A percentile compares a stretch with the other conserved stretches of the same genome.
phyloP scores from a whole-genome alignment of 345 rosid genomes.

The Aethionema arabicum region DNA sequence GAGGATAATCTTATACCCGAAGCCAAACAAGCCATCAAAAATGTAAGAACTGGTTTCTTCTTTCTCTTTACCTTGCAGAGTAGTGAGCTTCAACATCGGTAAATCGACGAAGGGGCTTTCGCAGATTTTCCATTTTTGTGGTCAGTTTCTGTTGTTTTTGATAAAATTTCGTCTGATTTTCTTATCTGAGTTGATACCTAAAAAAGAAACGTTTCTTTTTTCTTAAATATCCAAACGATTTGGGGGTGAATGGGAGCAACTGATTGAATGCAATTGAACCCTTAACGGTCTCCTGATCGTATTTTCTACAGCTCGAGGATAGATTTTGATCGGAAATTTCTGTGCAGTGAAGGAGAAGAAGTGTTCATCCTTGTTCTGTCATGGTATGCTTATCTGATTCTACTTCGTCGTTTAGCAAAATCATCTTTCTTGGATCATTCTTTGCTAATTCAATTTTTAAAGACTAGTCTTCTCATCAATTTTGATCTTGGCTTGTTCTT shows the following conservation, averaged over 20 bases:
- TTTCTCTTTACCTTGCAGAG: not conserved
- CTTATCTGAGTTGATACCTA: not conserved
- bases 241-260: not conserved
- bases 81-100: constrained; percentile 6
- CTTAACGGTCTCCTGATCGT: not conserved
- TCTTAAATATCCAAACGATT: not conserved
- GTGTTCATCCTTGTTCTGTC: constrained; percentile 24
- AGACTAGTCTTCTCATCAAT: not conserved
- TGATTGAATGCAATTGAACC: not conserved
- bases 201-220: not conserved
- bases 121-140: constrained; percentile 12
- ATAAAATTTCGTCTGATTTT: constrained; percentile 7
- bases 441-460: not conserved
- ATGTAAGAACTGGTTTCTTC: not conserved
- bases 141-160: constrained; percentile 22
- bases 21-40: constrained; percentile 24
- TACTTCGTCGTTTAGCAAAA: not conserved
- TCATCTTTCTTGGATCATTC: constrained; percentile 14
- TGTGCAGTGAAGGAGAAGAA: constrained; percentile 16
- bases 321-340: constrained; percentile 6
- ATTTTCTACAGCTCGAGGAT: not conserved
- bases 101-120: constrained; percentile 11
- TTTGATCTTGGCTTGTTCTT: not conserved
- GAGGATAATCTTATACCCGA: constrained; percentile 4
- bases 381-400: constrained; percentile 23